Evolutionary conservation across 1,139 yeast genomes (phyloP), one percentile per base, ranked within the genome.

Genomic region (Geotrichum fermentans): DNA sequence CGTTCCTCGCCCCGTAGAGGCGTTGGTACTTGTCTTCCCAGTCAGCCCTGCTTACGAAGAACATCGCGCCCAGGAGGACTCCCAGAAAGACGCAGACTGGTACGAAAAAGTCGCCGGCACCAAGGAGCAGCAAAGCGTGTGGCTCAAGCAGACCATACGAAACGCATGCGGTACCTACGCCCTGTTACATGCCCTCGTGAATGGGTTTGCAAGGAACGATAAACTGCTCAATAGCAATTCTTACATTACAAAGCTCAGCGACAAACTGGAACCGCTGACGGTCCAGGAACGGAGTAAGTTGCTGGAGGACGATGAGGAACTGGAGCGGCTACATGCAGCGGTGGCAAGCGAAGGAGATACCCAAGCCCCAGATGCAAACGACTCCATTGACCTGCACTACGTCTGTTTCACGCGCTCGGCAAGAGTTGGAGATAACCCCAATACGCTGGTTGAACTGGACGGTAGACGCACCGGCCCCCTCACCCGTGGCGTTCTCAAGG

Each of bases 111-210:
- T 58, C n/a, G 53, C 63, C 2, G 67, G 64, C 8, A 54, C 58
- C 13, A 60, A 62, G 22, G 62, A 66, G 8, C 59, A 61, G 41
- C 58, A 59, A 11, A 62, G 61, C 5, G 32, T 63, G 11, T 90
- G 97, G 97, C 81, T 80, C 60, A 80, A 79, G 55, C 98, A 92
- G 61, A 82, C 92, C 1, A 80, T 92, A 34, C 79, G 80, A 53
- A 92, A 92, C 64, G 95, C 96, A 0, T 92, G 98, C 69, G 98
- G 98, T 4, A 76, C 94, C 42, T 88, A 85, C 67, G 98, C 96
- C 0, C 68, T 92, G 43, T 68, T 92, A 28, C 97, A 92, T 61
- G 73, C 86, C 0, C 67, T 88, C 35, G 68, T 82, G 26, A 92
- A 92, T 62, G 69, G 84, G 66, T 52, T 73, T 65, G 54, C 75